Evolutionary conservation across 148 eudicot genomes (phyloP).

Genomic region (Silene uniflora): DNA sequence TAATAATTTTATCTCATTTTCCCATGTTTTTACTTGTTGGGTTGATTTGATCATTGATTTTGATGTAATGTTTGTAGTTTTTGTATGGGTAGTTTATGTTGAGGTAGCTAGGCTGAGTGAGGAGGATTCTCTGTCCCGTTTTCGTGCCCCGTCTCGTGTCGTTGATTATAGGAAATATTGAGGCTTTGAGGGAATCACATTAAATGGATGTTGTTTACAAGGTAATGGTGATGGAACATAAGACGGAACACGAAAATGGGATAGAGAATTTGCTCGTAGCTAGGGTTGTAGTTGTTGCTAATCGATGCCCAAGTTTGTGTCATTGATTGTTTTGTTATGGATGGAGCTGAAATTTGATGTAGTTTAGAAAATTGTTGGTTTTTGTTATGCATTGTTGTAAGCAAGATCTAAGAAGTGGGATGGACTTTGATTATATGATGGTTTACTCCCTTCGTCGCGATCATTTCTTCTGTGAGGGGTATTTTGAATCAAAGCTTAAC

Average conservation of each 20-base stretch:
- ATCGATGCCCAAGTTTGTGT: background rate
- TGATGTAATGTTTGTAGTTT: background rate
- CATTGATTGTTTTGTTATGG: constrained; percentile 1
- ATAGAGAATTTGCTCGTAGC: no score
- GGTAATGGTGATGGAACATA: no score
- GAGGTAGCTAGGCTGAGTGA: constrained; percentile 1
- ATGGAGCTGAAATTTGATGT: constrained; percentile 2
- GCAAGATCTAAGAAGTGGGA: background rate
- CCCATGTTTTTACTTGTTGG: background rate
- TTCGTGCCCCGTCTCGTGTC: no score
- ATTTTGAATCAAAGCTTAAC: no score
- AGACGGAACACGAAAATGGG: no score
- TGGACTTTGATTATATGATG: background rate
- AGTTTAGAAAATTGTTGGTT: background rate
- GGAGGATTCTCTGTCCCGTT: no score
- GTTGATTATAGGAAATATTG: no score
- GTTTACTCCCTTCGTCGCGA: no score
- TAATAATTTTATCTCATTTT: constrained; percentile 15
- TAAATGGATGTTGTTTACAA: no score
- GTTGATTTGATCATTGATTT: constrained; percentile 13
- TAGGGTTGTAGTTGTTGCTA: background rate
- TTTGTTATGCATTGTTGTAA: background rate
- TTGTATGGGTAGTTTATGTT: background rate
- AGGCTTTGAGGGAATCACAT: no score
- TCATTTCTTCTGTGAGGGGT: no score